These are phyloP conservation scores for Fraxinus sp. DNA, from an alignment of 305 asterid species.

Conservation along the genomic window DNA sequence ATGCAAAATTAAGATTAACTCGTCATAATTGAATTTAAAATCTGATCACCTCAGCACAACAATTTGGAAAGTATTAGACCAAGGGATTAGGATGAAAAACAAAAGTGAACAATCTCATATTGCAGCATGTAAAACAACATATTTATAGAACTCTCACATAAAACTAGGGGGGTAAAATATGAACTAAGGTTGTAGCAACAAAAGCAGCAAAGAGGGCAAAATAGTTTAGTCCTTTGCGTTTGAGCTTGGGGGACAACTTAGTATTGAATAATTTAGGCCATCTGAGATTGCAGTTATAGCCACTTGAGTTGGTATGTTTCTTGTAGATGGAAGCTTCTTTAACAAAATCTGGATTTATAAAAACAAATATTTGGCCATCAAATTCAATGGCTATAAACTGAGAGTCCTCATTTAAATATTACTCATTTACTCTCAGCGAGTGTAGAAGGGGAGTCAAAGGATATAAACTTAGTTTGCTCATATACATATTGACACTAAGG, in stretches of 20 bases:
- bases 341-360: neutral
- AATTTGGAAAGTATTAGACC: neutral
- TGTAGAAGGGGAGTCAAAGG: neutral
- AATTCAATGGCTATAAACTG: neutral
- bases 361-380: neutral
- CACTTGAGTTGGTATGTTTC: neutral
- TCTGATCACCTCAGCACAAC: constrained; percentile 10
- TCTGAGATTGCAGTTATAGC: neutral
- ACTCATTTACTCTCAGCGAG: neutral
- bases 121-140: neutral
- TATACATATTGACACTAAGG: neutral
- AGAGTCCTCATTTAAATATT: neutral
- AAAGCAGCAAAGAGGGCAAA: neutral
- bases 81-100: neutral
- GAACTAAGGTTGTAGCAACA: neutral
- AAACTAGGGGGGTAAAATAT: neutral
- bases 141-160: neutral
- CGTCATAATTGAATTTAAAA: constrained; percentile 6
- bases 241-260: neutral
- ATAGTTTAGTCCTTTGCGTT: neutral
- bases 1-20: neutral
- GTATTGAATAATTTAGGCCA: neutral
- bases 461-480: neutral
- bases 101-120: neutral
- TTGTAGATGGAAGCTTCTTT: neutral